Conservation (phyloP, 805 yeast species). For the Peterozyma xylosa region DNA sequence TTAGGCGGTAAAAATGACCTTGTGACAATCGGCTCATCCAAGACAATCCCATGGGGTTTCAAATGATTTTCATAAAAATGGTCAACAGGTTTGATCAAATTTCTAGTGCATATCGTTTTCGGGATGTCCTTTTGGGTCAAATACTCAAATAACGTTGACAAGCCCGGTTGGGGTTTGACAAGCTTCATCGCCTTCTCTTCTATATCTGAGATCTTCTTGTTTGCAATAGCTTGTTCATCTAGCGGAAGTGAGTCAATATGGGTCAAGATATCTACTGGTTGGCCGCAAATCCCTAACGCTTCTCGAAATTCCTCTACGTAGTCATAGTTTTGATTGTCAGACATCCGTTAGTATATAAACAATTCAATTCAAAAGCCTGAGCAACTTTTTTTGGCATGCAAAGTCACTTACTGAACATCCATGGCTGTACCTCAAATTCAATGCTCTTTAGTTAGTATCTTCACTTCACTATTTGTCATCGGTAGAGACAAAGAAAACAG, state of each 20-base stretch:
- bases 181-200: slow-evolving; percentile 56
- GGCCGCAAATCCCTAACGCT: slow-evolving; percentile 40
- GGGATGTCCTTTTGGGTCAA: slow-evolving; percentile 23
- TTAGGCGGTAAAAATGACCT: slow-evolving; percentile 62
- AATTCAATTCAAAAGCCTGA: not conserved
- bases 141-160: slow-evolving; percentile 30
- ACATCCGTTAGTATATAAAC: not conserved
- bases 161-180: slow-evolving; percentile 45
- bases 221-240: slow-evolving; percentile 33
- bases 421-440: slow-evolving; percentile 11
- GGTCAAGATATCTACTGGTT: slow-evolving; percentile 42
- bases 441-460: not conserved
- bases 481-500: too few relatives aligned
- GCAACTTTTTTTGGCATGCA: too few relatives aligned
- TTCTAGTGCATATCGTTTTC: slow-evolving; percentile 59
- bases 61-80: slow-evolving; percentile 39
- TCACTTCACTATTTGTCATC: not conserved
- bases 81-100: slow-evolving; percentile 44
- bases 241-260: slow-evolving; percentile 37
- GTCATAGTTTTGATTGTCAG: not conserved
- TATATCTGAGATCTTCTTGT: slow-evolving; percentile 37
- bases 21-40: slow-evolving; percentile 47
- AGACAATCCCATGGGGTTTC: slow-evolving; percentile 23
- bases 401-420: slow-evolving; percentile 21
- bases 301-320: slow-evolving; percentile 45